Evolutionary conservation across 2,329 filamentous ascomycete species (phyloP).

Genomic region (Colletotrichum aenigma): DNA sequence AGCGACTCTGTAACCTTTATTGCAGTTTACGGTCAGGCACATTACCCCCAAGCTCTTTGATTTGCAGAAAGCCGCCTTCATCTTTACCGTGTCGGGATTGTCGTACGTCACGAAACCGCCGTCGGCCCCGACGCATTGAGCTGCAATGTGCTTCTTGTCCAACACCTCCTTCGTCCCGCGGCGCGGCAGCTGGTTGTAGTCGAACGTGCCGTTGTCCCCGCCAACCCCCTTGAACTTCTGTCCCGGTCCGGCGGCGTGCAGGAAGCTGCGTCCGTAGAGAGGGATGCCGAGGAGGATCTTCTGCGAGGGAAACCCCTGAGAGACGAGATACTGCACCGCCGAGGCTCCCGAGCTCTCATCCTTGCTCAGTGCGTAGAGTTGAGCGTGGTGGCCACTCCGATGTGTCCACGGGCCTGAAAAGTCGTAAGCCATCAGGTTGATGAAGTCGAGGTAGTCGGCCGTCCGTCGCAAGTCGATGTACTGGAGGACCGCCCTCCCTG

Average conservation of each 20-base stretch:
- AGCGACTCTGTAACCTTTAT: not conserved
- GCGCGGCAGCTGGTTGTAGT: constrained; percentile 73
- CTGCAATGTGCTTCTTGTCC: constrained; percentile 71
- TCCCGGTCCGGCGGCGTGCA: constrained; percentile 67
- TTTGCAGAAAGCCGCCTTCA: constrained; percentile 77
- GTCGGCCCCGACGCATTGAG: constrained; percentile 74
- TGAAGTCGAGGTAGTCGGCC: constrained; percentile 70
- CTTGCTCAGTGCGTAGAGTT: constrained; percentile 68
- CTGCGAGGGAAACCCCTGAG: constrained; percentile 68
- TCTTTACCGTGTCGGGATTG: constrained; percentile 74
- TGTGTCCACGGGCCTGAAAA: constrained; percentile 74
- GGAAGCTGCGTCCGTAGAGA: constrained; percentile 76
- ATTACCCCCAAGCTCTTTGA: constrained; percentile 69
- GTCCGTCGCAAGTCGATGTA: constrained; percentile 70
- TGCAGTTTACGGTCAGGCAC: constrained; percentile 26
- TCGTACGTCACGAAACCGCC: constrained; percentile 83
- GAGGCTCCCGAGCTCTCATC: constrained; percentile 70
- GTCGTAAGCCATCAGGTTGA: constrained; percentile 85
- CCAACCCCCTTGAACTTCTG: constrained; percentile 60
- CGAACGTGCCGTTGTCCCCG: constrained; percentile 73
- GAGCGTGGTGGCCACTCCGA: constrained; percentile 75
- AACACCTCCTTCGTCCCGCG: constrained; percentile 67
- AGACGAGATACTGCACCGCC: constrained; percentile 68
- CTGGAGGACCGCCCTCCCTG: constrained; percentile 67
- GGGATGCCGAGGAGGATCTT: constrained; percentile 81